phyloP scores from a whole-genome alignment of 2,329 filamentous ascomycete genomes.

The Neofusicoccum parvum region DNA sequence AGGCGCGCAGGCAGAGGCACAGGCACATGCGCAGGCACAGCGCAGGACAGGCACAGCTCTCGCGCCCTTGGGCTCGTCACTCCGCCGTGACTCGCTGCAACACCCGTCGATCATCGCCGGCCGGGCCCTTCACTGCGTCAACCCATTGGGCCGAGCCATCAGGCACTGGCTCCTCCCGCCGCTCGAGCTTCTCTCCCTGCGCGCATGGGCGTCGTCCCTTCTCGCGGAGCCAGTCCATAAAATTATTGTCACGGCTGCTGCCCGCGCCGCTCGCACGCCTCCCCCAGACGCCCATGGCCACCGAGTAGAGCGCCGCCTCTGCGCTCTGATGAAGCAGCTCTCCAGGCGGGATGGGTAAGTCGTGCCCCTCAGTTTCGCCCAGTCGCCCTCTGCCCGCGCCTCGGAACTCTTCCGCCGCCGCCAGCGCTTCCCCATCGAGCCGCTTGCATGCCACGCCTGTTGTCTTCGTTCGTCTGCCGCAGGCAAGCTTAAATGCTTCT shows the following conservation, averaged over 20 bases:
- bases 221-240: slow-evolving; percentile 6
- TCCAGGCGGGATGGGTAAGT: slow-evolving; percentile 43
- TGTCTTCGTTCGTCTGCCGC: neutral
- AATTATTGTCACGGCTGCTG: slow-evolving; percentile 14
- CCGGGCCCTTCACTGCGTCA: slow-evolving; percentile 14
- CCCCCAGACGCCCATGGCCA: slow-evolving; percentile 25
- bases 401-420: slow-evolving; percentile 1
- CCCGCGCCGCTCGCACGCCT: slow-evolving; percentile 25
- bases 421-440: slow-evolving; percentile 20
- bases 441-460: slow-evolving; percentile 24
- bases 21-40: neutral
- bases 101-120: slow-evolving; percentile 20
- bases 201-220: slow-evolving; percentile 17
- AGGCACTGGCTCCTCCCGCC: slow-evolving; percentile 15
- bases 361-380: neutral
- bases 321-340: slow-evolving; percentile 36
- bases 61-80: slow-evolving; percentile 4
- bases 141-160: slow-evolving; percentile 18
- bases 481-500: neutral
- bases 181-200: slow-evolving; percentile 21
- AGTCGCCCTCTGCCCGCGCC: neutral
- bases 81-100: slow-evolving; percentile 19
- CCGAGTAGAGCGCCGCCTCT: slow-evolving; percentile 22
- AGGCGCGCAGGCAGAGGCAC: slow-evolving; percentile 1
- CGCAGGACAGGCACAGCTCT: neutral